phyloP scores from a whole-genome alignment of 495 filamentous ascomycete genomes.

The Schizothecium vesticola region DNA sequence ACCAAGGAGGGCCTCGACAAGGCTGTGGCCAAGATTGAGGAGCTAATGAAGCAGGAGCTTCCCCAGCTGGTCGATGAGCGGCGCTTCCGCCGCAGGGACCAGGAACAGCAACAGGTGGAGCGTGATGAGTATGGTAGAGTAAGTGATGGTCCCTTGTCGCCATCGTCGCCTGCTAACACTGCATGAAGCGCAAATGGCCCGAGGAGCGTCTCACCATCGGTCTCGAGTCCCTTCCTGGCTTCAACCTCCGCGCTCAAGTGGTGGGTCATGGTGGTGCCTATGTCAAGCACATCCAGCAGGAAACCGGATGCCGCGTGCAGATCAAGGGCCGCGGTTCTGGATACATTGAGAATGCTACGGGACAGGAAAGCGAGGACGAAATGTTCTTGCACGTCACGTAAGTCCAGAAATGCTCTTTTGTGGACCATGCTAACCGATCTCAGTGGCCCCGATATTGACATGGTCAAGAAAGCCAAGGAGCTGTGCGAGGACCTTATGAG shows the following conservation, averaged over 20 bases:
- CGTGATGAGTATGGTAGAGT: conserved; percentile 92
- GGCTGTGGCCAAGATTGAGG: conserved; percentile 78
- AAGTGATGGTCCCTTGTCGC: conserved; percentile 29
- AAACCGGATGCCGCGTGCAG: conserved; percentile 90
- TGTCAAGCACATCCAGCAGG: conserved; percentile 95
- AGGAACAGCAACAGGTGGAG: conserved; percentile 83
- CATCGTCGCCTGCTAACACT: conserved; percentile 29
- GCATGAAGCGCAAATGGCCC: conserved; percentile 89
- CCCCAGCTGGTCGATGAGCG: conserved; percentile 94
- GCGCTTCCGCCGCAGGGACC: conserved; percentile 82
- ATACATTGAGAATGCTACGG: conserved; percentile 79
- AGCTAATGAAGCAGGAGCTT: conserved; percentile 93
- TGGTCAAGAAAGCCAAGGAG: conserved; percentile 81
- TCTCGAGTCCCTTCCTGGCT: conserved; percentile 88
- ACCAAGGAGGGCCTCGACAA: conserved; percentile 86
- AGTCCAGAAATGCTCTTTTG: conserved; percentile 27
- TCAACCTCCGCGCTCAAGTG: conserved; percentile 92
- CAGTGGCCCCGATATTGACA: conserved; percentile 79
- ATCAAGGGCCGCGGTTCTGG: conserved; percentile 98
- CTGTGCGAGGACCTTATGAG: conserved; percentile 80
- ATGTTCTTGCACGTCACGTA: conserved; percentile 97
- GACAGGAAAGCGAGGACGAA: conserved; percentile 82
- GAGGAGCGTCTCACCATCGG: conserved; percentile 88
- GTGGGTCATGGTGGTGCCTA: conserved; percentile 90
- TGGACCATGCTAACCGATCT: conserved; percentile 26